These are phyloP conservation scores for Saturnispora mendoncae DNA, from an alignment of 805 yeast genomes.

Conservation along the genomic window DNA sequence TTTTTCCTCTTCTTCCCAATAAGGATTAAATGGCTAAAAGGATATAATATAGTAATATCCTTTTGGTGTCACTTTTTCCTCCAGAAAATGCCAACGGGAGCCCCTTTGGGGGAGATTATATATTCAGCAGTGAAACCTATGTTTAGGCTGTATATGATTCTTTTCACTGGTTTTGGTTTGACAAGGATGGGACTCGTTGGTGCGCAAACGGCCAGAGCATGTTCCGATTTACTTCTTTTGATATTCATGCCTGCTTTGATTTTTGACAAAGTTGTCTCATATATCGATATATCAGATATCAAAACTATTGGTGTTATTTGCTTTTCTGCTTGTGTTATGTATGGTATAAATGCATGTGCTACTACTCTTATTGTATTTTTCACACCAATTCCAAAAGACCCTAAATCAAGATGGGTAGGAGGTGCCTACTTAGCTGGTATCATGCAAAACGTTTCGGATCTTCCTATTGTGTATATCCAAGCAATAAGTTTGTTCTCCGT, in stretches of 20 bases:
- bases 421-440: slow-evolving; percentile 63
- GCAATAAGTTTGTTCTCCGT: slow-evolving; percentile 41
- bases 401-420: slow-evolving; percentile 48
- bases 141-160: slow-evolving; percentile 63
- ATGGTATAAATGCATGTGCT: slow-evolving; percentile 39
- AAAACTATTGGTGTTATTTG: slow-evolving; percentile 61
- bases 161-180: slow-evolving; percentile 54
- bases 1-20: no score
- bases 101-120: slow-evolving; percentile 22
- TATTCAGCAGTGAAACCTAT: slow-evolving; percentile 64
- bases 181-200: slow-evolving; percentile 52
- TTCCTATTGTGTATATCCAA: slow-evolving; percentile 70
- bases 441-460: slow-evolving; percentile 66
- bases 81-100: slow-evolving; percentile 6
- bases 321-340: slow-evolving; percentile 42
- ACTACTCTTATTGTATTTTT: slow-evolving; percentile 30
- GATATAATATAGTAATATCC: no score
- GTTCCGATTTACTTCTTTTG: slow-evolving; percentile 55
- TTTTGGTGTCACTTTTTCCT: not conserved
- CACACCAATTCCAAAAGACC: slow-evolving; percentile 43
- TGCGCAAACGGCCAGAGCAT: slow-evolving; percentile 52
- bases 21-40: no score
- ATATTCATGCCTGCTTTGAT: slow-evolving; percentile 60
- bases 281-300: slow-evolving; percentile 54
- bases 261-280: slow-evolving; percentile 52